Conservation (phyloP, 1,139 yeast species). For the Lodderomyces orthopsilosis region DNA sequence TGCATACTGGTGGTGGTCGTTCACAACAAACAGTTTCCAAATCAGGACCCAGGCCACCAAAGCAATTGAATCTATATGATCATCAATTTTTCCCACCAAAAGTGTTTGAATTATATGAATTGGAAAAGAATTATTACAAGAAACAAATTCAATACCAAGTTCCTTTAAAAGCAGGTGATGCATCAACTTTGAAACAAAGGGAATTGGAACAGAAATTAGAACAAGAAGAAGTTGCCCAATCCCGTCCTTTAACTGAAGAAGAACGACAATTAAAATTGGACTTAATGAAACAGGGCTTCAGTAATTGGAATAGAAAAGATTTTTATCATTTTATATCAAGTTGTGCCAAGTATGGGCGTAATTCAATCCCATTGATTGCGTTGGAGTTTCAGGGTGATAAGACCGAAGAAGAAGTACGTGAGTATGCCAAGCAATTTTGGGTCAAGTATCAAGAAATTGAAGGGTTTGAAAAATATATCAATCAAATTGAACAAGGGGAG, state of each 20-base stretch:
- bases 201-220: slow-evolving; percentile 55
- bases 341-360: slow-evolving; percentile 66
- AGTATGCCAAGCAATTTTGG: slow-evolving; percentile 71
- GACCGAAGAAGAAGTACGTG: slow-evolving; percentile 63
- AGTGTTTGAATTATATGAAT: slow-evolving; percentile 59
- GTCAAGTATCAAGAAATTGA: slow-evolving; percentile 59
- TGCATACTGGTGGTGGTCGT: slow-evolving; percentile 67
- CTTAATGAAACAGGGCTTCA: slow-evolving; percentile 55
- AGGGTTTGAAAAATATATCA: slow-evolving; percentile 65
- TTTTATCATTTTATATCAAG: slow-evolving; percentile 63
- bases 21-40: slow-evolving; percentile 24
- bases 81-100: slow-evolving; percentile 71
- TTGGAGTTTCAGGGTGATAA: slow-evolving; percentile 61
- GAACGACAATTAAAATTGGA: slow-evolving; percentile 58
- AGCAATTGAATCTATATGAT: slow-evolving; percentile 64
- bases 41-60: slow-evolving; percentile 62
- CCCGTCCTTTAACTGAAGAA: slow-evolving; percentile 66
- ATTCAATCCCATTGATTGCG: slow-evolving; percentile 58
- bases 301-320: slow-evolving; percentile 71
- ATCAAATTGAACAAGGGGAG: slow-evolving; percentile 74
- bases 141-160: slow-evolving; percentile 51
- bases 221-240: slow-evolving; percentile 60
- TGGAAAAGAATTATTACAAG: slow-evolving; percentile 60
- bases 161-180: slow-evolving; percentile 43
- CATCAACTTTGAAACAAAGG: slow-evolving; percentile 39